Percentiles rank a stretch among this genome's conserved stretches.
These are phyloP conservation scores for Petunia hybrid DNA, from an alignment of 305 asterid genomes.

Conservation along the genomic window DNA sequence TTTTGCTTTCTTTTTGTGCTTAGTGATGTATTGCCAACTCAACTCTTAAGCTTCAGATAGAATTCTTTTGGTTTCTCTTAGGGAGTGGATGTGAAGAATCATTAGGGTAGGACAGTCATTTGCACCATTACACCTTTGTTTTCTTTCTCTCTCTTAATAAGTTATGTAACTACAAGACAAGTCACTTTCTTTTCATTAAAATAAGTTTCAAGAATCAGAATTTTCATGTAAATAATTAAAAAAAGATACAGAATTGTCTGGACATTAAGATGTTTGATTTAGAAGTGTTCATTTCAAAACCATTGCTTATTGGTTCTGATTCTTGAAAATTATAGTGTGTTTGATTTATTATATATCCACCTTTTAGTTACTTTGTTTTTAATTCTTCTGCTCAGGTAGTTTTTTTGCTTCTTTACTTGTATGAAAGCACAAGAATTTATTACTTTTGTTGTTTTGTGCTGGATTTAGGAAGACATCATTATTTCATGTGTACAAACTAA, in stretches of 20 bases:
- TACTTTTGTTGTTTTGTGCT: conserved; percentile 29
- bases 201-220: conserved; percentile 16
- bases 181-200: conserved; percentile 36
- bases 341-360: neutral
- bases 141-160: neutral
- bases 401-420: neutral
- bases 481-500: neutral
- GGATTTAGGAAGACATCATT: conserved; percentile 27
- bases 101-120: conserved; percentile 40
- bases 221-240: conserved; percentile 9
- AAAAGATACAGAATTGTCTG: conserved; percentile 22
- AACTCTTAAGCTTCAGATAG: conserved; percentile 20
- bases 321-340: neutral
- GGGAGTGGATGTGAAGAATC: conserved; percentile 21
- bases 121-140: conserved; percentile 1
- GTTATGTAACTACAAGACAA: neutral
- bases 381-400: neutral
- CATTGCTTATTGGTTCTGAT: neutral
- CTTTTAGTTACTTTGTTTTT: too few relatives aligned
- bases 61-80: conserved; percentile 26
- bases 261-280: conserved; percentile 33
- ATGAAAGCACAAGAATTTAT: neutral
- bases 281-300: conserved; percentile 35
- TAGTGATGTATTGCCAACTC: neutral
- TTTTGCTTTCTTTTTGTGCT: conserved; percentile 32